These are phyloP conservation scores for Wickerhamomyces bovis DNA, from an alignment of 805 yeast species.

Conservation along the genomic window DNA sequence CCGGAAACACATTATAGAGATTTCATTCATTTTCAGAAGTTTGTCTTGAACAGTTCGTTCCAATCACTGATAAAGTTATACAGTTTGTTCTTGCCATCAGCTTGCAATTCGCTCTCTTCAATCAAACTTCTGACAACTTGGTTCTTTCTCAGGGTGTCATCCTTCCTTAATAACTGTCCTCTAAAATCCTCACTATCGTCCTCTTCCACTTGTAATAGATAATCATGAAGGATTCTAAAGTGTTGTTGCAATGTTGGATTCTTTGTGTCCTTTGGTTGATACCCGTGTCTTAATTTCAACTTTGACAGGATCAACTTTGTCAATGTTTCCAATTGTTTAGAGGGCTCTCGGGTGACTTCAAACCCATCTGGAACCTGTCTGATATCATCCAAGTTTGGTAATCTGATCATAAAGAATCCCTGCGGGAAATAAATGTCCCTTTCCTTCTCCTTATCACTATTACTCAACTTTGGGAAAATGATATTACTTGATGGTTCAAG, in stretches of 20 bases:
- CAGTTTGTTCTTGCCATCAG: constrained; percentile 15
- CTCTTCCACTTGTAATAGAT: constrained; percentile 50
- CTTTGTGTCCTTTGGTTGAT: constrained; percentile 48
- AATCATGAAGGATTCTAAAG: constrained; percentile 56
- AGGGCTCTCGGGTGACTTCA: constrained; percentile 3
- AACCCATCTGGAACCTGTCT: constrained; percentile 50
- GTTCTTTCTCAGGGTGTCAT: constrained; percentile 30
- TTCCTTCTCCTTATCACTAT: background rate
- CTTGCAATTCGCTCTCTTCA: constrained; percentile 19
- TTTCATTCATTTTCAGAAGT: background rate
- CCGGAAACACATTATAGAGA: too few relatives aligned
- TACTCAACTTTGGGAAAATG: background rate
- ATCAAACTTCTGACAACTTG: constrained; percentile 26
- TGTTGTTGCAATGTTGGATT: constrained; percentile 70
- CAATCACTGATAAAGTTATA: constrained; percentile 25
- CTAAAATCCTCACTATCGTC: constrained; percentile 3
- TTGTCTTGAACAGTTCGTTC: constrained; percentile 26
- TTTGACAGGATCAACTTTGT: constrained; percentile 26
- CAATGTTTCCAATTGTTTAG: constrained; percentile 9
- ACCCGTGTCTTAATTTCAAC: constrained; percentile 41
- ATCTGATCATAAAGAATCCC: constrained; percentile 62
- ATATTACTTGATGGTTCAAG: constrained; percentile 45
- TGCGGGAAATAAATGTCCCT: constrained; percentile 27
- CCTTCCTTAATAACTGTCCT: constrained; percentile 20
- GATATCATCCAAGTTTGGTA: constrained; percentile 75